These are phyloP conservation scores for Alternaria hordeiaustralica DNA, from an alignment of 2,329 filamentous ascomycete genomes.

Conservation along the genomic window DNA sequence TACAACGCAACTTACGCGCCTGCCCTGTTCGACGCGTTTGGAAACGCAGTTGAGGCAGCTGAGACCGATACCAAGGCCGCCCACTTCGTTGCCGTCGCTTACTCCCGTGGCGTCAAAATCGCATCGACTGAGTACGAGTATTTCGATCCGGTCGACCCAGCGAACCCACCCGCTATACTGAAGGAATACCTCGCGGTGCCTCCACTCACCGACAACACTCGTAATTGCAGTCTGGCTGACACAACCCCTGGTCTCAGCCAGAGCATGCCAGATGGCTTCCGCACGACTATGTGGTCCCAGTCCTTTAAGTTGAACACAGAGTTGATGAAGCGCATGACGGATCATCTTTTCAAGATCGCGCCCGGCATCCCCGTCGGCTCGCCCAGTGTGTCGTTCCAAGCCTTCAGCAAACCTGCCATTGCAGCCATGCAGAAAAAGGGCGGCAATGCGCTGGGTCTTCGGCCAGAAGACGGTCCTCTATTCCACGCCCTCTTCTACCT, in stretches of 20 bases:
- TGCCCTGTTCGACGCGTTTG: slow-evolving; percentile 25
- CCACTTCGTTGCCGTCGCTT: slow-evolving; percentile 29
- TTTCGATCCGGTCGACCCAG: slow-evolving; percentile 21
- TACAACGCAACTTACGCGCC: slow-evolving; percentile 16
- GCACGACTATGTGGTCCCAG: slow-evolving; percentile 35
- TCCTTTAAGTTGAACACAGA: slow-evolving; percentile 32
- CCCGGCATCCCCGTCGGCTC: neutral
- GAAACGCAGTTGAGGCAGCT: slow-evolving; percentile 20
- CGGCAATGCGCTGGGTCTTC: slow-evolving; percentile 36
- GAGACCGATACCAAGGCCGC: slow-evolving; percentile 26
- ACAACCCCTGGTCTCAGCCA: slow-evolving; percentile 16
- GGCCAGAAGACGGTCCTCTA: slow-evolving; percentile 16
- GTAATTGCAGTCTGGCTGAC: slow-evolving; percentile 22
- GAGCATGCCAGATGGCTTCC: slow-evolving; percentile 18
- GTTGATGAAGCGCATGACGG: slow-evolving; percentile 22
- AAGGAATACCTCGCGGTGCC: slow-evolving; percentile 28
- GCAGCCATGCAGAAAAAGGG: slow-evolving; percentile 27
- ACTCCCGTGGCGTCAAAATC: slow-evolving; percentile 11
- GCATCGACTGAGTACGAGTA: slow-evolving; percentile 26
- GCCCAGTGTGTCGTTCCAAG: slow-evolving; percentile 19
- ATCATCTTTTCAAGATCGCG: slow-evolving; percentile 22
- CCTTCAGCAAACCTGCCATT: slow-evolving; percentile 27
- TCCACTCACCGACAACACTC: slow-evolving; percentile 19
- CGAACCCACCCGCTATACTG: slow-evolving; percentile 23
- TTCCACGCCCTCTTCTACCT: slow-evolving; percentile 23